phyloP scores from a whole-genome alignment of 257 asterid genomes.

The Nemophila menziesii region DNA sequence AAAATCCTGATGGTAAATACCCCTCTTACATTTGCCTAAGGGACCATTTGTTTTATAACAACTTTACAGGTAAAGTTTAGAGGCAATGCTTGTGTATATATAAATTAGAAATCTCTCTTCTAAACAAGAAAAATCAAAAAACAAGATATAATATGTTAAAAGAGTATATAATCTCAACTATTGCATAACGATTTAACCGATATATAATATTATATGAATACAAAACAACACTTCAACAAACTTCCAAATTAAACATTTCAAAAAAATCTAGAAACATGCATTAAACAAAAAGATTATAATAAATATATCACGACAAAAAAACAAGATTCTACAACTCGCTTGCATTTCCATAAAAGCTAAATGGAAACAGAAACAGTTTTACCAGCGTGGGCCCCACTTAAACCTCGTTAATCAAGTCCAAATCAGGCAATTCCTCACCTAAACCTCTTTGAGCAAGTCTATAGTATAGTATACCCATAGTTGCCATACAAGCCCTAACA shows the following conservation, averaged over 20 bases:
- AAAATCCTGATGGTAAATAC: no score
- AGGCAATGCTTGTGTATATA: no score
- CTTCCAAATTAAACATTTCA: no score
- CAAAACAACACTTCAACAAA: not conserved
- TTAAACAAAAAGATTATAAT: no score
- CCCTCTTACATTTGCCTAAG: no score
- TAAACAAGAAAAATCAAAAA: no score
- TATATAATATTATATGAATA: no score
- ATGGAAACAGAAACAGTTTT: constrained; percentile 1
- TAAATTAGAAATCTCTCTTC: no score
- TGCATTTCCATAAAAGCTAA: constrained; percentile 1
- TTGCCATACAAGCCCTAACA: constrained; percentile 95
- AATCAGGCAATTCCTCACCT: constrained; percentile 40
- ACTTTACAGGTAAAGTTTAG: no score
- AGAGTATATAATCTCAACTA: not conserved
- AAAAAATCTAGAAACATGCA: no score
- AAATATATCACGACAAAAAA: not conserved
- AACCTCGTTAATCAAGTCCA: constrained; percentile 64
- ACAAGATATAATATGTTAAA: no score
- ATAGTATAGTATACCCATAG: constrained; percentile 89
- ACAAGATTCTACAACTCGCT: constrained; percentile 2
- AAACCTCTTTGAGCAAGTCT: constrained; percentile 65
- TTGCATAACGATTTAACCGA: not conserved
- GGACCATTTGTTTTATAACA: no score
- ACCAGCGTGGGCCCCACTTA: constrained; percentile 35